Base-by-base conservation (phyloP, 306 rosid genomes). In the Castanopsis chinensis region DNA sequence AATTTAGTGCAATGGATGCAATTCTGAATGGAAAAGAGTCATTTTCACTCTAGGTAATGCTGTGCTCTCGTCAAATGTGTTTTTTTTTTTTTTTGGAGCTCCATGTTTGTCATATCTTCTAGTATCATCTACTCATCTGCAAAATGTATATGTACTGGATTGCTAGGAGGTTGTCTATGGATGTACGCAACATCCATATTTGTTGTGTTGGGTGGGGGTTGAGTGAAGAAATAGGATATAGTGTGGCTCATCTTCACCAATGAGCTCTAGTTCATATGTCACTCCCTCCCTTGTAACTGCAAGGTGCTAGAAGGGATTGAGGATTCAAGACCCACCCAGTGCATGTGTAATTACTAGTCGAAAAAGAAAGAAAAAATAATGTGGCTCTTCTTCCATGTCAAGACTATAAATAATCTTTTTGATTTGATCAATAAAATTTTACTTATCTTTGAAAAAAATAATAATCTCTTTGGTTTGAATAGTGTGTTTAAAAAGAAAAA, bases 21-120 rank as follows among this genome's bases (percentile, higher is more conserved):
- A 93, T 93, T 88, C 84, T 96, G 71, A 89, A 91, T 60, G 92
- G 92, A 75, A 96, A 96, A 85, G 94, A 93, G 84, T 82, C 86
- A 74, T 93, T 96, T 86, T 85, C 97, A 23, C 91, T 73, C 58
- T 89, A 85, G 97, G 98, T 95, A 86, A 76, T 85, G 74, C 64
- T 45, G 75, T 82, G 80, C 79, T 82, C 78, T 83, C 73, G 73
- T 82, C 81, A 81, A 75, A 37, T 55, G 5, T 73, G 58, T 81
- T 68, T 71, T 69, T 52, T 69, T 69, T 52, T 69, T 52, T 80
- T n/a, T n/a, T n/a, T n/a, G n/a, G n/a, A 77, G 79, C 75, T 80
- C 30, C 23, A 64, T 77, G 19, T 71, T 53, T 78, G 33, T 27
- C 13, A 72, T 68, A 61, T 75, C 23, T 23, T 59, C 72, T 59